A percentile compares a stretch with the other conserved stretches of the same genome.
Evolutionary conservation across 2,329 filamentous ascomycete species (phyloP).

Genomic region (Alternaria brassicae): DNA sequence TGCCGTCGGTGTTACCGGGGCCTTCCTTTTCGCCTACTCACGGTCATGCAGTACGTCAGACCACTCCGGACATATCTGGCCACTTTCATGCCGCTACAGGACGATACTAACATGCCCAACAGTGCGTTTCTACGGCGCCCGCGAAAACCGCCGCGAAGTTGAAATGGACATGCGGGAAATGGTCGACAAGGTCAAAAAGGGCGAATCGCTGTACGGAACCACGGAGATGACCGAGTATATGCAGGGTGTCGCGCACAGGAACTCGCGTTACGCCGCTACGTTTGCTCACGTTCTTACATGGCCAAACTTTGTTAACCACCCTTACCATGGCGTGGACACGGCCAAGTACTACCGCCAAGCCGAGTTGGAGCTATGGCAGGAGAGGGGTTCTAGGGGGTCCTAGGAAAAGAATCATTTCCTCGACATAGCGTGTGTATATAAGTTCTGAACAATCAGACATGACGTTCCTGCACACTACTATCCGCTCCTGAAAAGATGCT

Average conservation of each 20-base stretch:
- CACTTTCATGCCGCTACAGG: no score
- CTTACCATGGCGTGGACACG: conserved; percentile 88
- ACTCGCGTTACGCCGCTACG: conserved; percentile 88
- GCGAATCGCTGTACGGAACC: conserved; percentile 86
- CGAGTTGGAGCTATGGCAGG: conserved; percentile 88
- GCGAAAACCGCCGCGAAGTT: conserved; percentile 88
- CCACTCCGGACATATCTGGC: no score
- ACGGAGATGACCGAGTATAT: conserved; percentile 82
- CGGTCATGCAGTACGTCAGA: conserved; percentile 77
- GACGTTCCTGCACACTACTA: conserved; percentile 38
- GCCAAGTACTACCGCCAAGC: conserved; percentile 98
- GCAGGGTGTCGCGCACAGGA: conserved; percentile 90
- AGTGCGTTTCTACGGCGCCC: conserved; percentile 97
- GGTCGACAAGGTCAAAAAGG: conserved; percentile 93
- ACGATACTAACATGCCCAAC: conserved; percentile 16
- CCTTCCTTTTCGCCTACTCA: conserved; percentile 85
- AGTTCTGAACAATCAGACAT: conserved; percentile 22
- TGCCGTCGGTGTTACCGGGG: conserved; percentile 75
- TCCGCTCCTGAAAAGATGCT: not conserved
- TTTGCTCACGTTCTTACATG: conserved; percentile 87
- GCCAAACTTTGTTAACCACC: conserved; percentile 98
- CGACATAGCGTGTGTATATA: conserved; percentile 37
- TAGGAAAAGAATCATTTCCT: conserved; percentile 18
- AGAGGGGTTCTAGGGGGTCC: conserved; percentile 50
- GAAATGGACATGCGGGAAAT: conserved; percentile 99